Base-by-base conservation (phyloP, 805 yeast genomes). In the Teunomyces pallodes region DNA sequence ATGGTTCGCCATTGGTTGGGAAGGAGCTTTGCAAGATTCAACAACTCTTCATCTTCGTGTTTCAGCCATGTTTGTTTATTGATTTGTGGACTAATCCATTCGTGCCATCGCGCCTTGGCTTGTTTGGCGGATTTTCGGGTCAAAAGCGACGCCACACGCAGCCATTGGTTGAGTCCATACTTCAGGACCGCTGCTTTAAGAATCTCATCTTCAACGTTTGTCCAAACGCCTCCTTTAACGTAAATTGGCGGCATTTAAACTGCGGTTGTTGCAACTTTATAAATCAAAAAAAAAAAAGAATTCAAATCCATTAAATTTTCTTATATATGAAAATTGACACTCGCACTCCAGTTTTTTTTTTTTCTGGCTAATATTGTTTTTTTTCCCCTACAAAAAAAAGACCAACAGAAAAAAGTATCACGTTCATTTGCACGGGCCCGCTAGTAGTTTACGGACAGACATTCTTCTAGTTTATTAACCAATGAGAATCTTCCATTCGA, bases 1-100 rank as follows among this genome's bases (percentile, higher is more conserved):
- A 94, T 87, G 1, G 94, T 82, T 41, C 96, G 79, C 99, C 99
- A 92, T 67, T 91, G 97, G 52, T 91, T 90, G 1, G 98, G 97
- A 55, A 91, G 69, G 30, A 83, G 65, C 55, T 81, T 79, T 0
- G 87, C 90, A 50, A 90, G 58, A 30, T 79, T 75, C 48, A 90
- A 63, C 42, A 92, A 70, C 59, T 79, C 79, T 40, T 80, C 83
- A 63, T 92, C 99, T 50, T 91, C 96, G 26, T 81, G 84, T 27
- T 75, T 71, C 0, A 86, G 68, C 94, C 97, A 94, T 26, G 77
- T 84, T 0, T 66, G 50, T 53, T 81, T 82, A 58, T 78, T 72
- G 43, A 92, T 76, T 3, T 74, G 65, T 0, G 98, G 97, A 61
- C 84, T 86, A 33, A 92, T 69, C 81, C 86, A 90, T 59, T 92